A percentile compares a stretch with the other conserved stretches of the same genome.
Conservation (phyloP, 345 rosid species). For the Punica granatum region DNA sequence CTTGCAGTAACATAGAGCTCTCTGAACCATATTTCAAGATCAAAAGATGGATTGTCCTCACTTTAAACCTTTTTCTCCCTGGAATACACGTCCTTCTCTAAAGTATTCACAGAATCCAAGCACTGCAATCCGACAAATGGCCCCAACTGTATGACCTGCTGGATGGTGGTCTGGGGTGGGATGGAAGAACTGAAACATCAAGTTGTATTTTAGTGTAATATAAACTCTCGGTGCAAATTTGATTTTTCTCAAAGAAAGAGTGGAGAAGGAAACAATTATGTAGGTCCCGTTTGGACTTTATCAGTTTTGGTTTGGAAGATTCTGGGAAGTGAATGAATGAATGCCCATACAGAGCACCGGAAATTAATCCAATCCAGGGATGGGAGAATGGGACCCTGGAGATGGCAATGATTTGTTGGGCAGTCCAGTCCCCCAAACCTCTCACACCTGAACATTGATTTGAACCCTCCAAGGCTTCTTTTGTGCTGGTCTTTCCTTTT, state of each 20-base stretch:
- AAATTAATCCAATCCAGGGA: not conserved
- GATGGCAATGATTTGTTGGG: not conserved
- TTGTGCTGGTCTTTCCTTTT: not conserved
- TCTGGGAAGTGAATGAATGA: not conserved
- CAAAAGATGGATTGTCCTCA: too few species aligned
- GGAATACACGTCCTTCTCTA: too few species aligned
- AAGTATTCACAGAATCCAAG: too few species aligned
- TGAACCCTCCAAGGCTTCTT: not conserved
- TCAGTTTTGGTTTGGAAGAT: not conserved
- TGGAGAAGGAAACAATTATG: not conserved
- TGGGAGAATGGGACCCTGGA: constrained; percentile 3
- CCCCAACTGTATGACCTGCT: not conserved
- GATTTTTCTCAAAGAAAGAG: not conserved
- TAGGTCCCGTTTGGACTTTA: not conserved
- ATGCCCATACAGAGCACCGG: not conserved
- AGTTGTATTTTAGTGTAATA: too few species aligned
- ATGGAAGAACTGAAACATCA: not conserved
- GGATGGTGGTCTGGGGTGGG: not conserved
- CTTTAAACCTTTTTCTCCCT: too few species aligned
- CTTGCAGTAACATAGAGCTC: too few species aligned
- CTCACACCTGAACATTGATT: not conserved
- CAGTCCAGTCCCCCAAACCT: not conserved
- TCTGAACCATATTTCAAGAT: too few species aligned
- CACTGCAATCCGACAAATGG: too few species aligned
- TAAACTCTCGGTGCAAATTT: too few species aligned